Evolutionary conservation across 2,329 filamentous ascomycete species (phyloP), one percentile per base, ranked within the genome.

Genomic region (Aspergillus ibericus): DNA sequence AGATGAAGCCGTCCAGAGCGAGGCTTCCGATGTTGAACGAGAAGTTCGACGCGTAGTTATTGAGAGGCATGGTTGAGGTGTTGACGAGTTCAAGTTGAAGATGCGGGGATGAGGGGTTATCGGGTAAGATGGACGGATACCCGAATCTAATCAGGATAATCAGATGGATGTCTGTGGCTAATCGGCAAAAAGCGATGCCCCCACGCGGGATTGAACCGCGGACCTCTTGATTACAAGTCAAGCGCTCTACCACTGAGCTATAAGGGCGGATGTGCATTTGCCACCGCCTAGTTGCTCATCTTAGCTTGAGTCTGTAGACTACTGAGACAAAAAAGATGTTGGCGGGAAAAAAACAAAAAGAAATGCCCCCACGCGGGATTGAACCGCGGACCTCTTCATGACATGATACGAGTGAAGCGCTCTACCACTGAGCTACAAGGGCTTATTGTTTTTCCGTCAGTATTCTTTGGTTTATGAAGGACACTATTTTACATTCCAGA

Each of bases 341-440:
- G 18, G 4, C 9, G 38, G n/a, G 16, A 15, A 13, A 42, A 22
- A 42, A 15, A 42, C 27, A 42, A 42, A 42, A 42, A 42, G 38
- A 42, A 32, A 16, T 48, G 44, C 44, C 44, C 25, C 44, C 44
- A 48, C 44, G 44, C 44, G 44, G 44, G 44, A 48, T 48, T 48
- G 44, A 48, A 48, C 44, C 44, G 44, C 44, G 44, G 44, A 48
- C 44, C 44, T 48, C 44, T 48, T 48, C 44, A 48, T 48, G 44
- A 29, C 44, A 5, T 10, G 44, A 48, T 48, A 48, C 44, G 44
- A 48, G 44, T 48, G 44, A 48, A 48, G 44, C 44, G 44, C 44
- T 48, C 44, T 48, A 48, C 44, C 44, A 48, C 44, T 48, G 44
- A 48, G 44, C 44, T 48, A 48, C 44, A 48, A 48, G 25, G 44